phyloP scores from a whole-genome alignment of 129 eudicot genomes.

The Saposhnikovia divaricata region DNA sequence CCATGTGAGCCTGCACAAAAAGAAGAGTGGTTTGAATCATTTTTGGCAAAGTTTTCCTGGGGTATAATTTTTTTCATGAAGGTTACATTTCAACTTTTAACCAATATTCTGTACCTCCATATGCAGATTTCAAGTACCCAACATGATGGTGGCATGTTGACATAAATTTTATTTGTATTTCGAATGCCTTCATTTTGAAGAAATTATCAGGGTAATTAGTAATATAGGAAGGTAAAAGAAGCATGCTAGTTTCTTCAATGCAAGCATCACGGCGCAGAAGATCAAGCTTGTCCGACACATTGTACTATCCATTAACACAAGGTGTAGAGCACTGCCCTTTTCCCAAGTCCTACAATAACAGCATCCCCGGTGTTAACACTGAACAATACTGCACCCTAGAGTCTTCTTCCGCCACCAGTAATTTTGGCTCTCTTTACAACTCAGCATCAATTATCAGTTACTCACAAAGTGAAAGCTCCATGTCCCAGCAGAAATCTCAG shows the following conservation, averaged over 20 bases:
- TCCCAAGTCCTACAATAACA: slow-evolving; percentile 29
- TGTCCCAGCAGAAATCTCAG: slow-evolving; percentile 32
- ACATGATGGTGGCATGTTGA: not conserved
- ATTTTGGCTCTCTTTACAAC: slow-evolving; percentile 30
- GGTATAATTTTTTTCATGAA: not conserved
- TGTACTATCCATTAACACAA: slow-evolving; percentile 36
- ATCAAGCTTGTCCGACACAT: slow-evolving; percentile 43
- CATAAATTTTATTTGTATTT: not conserved
- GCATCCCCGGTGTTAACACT: slow-evolving; percentile 19
- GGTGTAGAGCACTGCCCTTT: slow-evolving; percentile 28
- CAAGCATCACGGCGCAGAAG: slow-evolving; percentile 40
- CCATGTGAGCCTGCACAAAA: not conserved
- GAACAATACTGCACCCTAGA: slow-evolving; percentile 66
- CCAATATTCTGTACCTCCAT: not conserved
- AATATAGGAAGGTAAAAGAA: not conserved
- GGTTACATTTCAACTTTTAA: not conserved
- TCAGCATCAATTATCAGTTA: slow-evolving; percentile 39
- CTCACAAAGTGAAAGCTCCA: slow-evolving; percentile 32
- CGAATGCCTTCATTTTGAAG: not conserved
- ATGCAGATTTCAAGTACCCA: not conserved
- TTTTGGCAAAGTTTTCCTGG: not conserved
- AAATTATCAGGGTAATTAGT: not conserved
- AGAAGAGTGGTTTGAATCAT: not conserved
- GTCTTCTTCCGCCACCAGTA: slow-evolving; percentile 44
- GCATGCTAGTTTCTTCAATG: slow-evolving; percentile 27